phyloP scores from a whole-genome alignment of 805 yeast species.

The Nadsonia fulvescens region DNA sequence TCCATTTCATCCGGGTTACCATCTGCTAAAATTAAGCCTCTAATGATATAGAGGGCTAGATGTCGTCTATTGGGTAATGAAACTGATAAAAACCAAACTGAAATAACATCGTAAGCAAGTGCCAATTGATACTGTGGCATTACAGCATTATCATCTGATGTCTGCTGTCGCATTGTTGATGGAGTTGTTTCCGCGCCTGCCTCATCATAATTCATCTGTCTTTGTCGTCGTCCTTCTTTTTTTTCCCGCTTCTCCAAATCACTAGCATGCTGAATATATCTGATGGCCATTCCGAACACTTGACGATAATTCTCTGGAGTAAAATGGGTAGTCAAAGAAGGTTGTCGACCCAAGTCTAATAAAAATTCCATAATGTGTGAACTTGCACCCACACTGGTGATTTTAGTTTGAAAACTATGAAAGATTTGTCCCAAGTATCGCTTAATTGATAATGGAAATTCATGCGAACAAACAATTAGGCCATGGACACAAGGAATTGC shows the following conservation, averaged over 20 bases:
- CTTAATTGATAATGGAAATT: constrained; percentile 55
- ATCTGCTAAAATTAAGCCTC: constrained; percentile 31
- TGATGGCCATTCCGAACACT: constrained; percentile 70
- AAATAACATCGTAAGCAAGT: constrained; percentile 49
- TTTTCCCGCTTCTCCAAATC: constrained; percentile 21
- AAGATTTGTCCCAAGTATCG: constrained; percentile 50
- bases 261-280: constrained; percentile 52
- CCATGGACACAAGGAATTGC: constrained; percentile 65
- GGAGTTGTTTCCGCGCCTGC: constrained; percentile 35
- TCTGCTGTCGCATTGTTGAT: constrained; percentile 29
- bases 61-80: constrained; percentile 37
- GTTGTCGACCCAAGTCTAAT: constrained; percentile 44
- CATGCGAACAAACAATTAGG: constrained; percentile 63
- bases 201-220: constrained; percentile 25
- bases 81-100: constrained; percentile 56
- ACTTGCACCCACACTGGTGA: constrained; percentile 49
- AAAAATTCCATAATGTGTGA: constrained; percentile 65
- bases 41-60: constrained; percentile 43
- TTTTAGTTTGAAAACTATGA: constrained; percentile 55
- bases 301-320: constrained; percentile 61
- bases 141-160: constrained; percentile 17
- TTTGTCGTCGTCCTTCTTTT: too few species aligned
- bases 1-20: constrained; percentile 19
- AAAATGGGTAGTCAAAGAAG: constrained; percentile 49
- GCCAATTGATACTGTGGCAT: constrained; percentile 43